A percentile compares a stretch with the other conserved stretches of the same genome.
Evolutionary conservation across 1,284 basidiomycete genomes (phyloP).

Genomic region (Papiliotrema fonsecae): DNA sequence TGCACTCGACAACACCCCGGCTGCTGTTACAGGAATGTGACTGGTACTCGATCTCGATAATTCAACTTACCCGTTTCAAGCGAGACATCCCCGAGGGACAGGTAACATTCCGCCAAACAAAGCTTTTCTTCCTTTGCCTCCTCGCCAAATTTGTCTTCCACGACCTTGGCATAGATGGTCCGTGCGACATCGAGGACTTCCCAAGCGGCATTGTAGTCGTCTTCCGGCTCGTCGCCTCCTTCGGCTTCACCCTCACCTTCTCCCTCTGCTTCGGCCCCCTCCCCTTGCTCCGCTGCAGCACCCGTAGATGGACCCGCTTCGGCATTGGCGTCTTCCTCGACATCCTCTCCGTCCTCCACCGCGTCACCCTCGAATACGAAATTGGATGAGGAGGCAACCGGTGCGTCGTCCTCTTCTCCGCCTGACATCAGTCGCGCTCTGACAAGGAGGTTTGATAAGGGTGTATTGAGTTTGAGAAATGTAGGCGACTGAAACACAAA

Average conservation of each 20-base stretch:
- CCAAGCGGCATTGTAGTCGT: slow-evolving; percentile 93
- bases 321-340: slow-evolving; percentile 11
- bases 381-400: slow-evolving; percentile 11
- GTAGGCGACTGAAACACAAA: not conserved
- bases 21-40: too few species aligned
- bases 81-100: slow-evolving; percentile 78
- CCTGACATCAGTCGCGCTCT: not conserved
- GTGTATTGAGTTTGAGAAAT: not conserved
- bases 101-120: slow-evolving; percentile 77
- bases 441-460: not conserved
- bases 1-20: too few species aligned
- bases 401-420: slow-evolving; percentile 9
- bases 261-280: slow-evolving; percentile 28
- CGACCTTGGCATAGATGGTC: slow-evolving; percentile 68
- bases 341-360: slow-evolving; percentile 11
- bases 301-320: slow-evolving; percentile 9
- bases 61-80: slow-evolving; percentile 74
- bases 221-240: slow-evolving; percentile 62
- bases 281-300: slow-evolving; percentile 6
- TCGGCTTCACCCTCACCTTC: slow-evolving; percentile 46
- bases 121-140: slow-evolving; percentile 53
- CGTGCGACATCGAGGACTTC: slow-evolving; percentile 83
- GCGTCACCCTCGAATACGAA: slow-evolving; percentile 35
- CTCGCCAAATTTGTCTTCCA: slow-evolving; percentile 17
- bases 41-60: too few species aligned